phyloP scores from a whole-genome alignment of 1,139 yeast species.

The Candida labiduridarum region DNA sequence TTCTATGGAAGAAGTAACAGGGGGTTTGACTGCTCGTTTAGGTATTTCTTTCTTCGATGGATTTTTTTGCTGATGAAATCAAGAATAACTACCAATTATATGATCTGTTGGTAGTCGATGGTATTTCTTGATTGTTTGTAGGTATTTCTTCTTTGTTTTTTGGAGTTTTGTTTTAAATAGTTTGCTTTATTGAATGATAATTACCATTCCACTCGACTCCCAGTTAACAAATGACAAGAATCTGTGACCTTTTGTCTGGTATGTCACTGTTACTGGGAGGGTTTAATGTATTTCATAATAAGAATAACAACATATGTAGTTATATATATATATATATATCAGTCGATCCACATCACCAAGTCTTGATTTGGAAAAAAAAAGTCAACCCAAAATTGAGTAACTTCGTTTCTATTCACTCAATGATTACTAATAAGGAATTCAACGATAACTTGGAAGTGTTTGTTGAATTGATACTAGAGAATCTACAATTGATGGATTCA shows the following conservation, averaged over 20 bases:
- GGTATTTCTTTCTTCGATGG: too few species aligned
- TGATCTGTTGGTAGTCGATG: too few species aligned
- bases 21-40: too few species aligned
- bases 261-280: neutral
- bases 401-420: neutral
- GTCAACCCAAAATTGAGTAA: neutral
- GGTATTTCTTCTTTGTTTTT: neutral
- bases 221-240: neutral
- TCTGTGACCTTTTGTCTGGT: neutral
- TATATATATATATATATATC: too few species aligned
- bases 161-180: neutral
- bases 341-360: too few species aligned
- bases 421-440: constrained; percentile 19
- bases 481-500: constrained; percentile 6
- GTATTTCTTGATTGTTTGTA: neutral
- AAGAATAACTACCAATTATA: too few species aligned
- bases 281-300: too few species aligned
- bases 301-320: too few species aligned
- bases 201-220: neutral
- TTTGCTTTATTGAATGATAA: neutral
- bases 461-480: constrained; percentile 13
- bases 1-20: too few species aligned
- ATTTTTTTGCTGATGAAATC: too few species aligned
- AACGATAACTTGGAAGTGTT: constrained; percentile 18
- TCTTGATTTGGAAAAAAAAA: neutral